Evolutionary conservation across 176 grass and related monocot species (phyloP).

Genomic region (Triticum turgidum): DNA sequence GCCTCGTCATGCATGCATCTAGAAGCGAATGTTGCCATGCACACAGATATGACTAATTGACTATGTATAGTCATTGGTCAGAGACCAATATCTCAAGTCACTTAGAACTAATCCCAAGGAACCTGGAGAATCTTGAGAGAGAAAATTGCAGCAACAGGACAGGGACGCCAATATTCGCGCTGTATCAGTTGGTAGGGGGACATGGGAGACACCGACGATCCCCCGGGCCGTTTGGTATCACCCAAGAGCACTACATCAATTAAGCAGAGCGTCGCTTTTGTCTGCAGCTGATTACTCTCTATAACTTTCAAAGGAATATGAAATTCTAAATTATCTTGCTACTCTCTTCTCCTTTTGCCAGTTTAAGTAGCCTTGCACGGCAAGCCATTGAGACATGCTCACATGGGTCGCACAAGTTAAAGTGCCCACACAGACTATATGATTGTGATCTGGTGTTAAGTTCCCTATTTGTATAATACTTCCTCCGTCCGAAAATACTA

Average conservation of each 20-base stretch:
- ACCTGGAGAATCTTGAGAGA: no score
- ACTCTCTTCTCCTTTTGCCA: background rate
- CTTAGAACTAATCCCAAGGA: background rate
- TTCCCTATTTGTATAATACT: background rate
- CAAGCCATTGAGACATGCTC: background rate
- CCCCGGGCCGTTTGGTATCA: background rate
- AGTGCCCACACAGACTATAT: background rate
- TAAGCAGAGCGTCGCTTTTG: constrained; percentile 15
- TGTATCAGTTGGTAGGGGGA: no score
- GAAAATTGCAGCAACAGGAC: no score
- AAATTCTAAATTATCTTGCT: background rate
- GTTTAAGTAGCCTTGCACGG: constrained; percentile 6
- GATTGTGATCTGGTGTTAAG: background rate
- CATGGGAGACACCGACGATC: background rate
- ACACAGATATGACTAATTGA: no score
- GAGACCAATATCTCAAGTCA: background rate
- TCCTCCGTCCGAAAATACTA: no score
- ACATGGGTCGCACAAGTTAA: constrained; percentile 12
- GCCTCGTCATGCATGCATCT: no score
- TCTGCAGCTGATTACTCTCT: background rate
- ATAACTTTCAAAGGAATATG: no score
- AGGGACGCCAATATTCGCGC: no score
- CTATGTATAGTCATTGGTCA: background rate
- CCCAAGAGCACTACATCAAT: constrained; percentile 24
- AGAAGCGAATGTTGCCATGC: no score